A percentile compares a stretch with the other conserved stretches of the same genome.
These are phyloP conservation scores for Polytrichum formosum DNA, from an alignment of 225 moss, liverwort and hornwort species.

Conservation along the genomic window DNA sequence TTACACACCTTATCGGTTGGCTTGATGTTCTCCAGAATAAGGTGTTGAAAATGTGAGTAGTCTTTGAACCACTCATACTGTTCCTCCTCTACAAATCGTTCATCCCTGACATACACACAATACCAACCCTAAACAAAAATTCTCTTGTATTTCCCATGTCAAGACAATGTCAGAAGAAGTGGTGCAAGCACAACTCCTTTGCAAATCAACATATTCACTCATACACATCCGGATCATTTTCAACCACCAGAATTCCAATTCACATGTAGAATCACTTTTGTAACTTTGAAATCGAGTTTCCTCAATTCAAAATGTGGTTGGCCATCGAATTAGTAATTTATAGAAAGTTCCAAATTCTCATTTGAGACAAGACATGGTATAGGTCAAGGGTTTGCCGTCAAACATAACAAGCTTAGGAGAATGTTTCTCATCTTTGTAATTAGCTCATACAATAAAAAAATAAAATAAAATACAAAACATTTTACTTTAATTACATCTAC, in stretches of 20 bases:
- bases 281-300: no score
- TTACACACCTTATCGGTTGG: constrained; percentile 59
- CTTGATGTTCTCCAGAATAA: constrained; percentile 61
- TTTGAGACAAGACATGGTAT: no score
- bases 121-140: not conserved
- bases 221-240: not conserved
- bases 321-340: no score
- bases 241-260: not conserved
- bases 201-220: not conserved
- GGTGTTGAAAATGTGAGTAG: constrained; percentile 84
- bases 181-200: not conserved
- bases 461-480: not conserved
- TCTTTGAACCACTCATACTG: constrained; percentile 97
- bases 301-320: no score
- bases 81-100: constrained; percentile 74
- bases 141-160: not conserved
- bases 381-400: no score
- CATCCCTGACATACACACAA: constrained; percentile 51
- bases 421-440: no score
- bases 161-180: not conserved
- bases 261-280: not conserved
- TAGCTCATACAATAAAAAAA: no score
- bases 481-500: no score
- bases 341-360: no score
- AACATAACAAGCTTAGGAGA: no score